Evolutionary conservation across 345 rosid genomes (phyloP), one percentile per base, ranked within the genome.

Genomic region (Psidium friedrichsthalianum): DNA sequence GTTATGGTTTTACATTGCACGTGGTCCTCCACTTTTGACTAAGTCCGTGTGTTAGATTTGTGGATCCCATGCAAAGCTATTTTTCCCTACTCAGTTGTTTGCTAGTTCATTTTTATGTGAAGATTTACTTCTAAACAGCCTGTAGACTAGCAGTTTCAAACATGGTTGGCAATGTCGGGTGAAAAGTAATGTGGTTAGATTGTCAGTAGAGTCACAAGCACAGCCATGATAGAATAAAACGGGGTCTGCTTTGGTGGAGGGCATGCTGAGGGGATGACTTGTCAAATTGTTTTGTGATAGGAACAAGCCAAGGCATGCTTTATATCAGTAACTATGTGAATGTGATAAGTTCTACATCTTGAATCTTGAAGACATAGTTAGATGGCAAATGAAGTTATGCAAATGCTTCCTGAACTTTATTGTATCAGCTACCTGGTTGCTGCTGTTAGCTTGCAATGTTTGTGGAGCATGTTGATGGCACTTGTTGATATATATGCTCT

Each of bases 381-480:
- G 69, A 20, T 42, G 21, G 56, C n/a, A n/a, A 51, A 44, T 83
- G 40, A 83, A 56, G 11, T 53, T 74, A 42, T 69, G 20, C 49
- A 15, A 8, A 27, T 56, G 16, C 82, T 84, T 74, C 81, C 6
- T 89, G 61, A 54, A 64, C 58, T 87, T 84, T 85, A 16, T 80
- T 87, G 83, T 85, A 83, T 91, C 93, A 95, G 97, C 85, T 93
- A 92, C 90, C 91, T 95, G 14, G 95, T 95, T 76, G 88, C 93
- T 53, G 96, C 99, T 82, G 91, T 91, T 86, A 85, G 95, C 85
- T 82, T 95, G 87, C 99, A 96, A 90, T 88, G 92, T 85, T 58
- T 94, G 85, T 96, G 98, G 99, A 95, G 97, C 90, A 85, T 95
- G 74, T 92, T 91, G 53, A 90, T 96, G 56, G 93, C 95, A 16